Base-by-base conservation (phyloP, 1,284 basidiomycete genomes). In the Cystobasidiaceae sp. region DNA sequence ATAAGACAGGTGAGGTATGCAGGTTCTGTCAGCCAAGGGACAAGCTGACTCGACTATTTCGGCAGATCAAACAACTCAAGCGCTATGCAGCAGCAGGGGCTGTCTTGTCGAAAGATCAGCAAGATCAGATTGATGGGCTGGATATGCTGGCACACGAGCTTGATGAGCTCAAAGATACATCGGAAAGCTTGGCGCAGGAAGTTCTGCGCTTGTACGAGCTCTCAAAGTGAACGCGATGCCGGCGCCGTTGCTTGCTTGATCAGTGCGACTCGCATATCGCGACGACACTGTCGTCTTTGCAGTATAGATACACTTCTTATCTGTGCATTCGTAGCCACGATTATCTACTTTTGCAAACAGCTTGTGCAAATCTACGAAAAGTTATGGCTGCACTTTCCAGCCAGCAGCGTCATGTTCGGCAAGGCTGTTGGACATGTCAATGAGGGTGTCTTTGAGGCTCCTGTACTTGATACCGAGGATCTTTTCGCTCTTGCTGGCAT, bases 71-170 rank as follows among this genome's bases (percentile, higher is more conserved):
- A 13, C 61, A 64, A 32, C 51, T 64, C 23, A 34, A 28, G 34
- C 51, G 43, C 21, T 64, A 64, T 21, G 61, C 41, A 25, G 41
- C 27, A 25, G 51, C 61, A 39, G 61, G 61, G 13, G 61, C 61
- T 23, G 61, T 64, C 8, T 30, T 64, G 5, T 54, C 43, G 23
- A 23, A 51, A 8, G 61, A 64, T 21, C 61, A 64, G 32, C 27
- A 23, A 8, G n/a, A 23, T 2, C 37, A 56, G 23, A 41, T 64
- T 7, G 34, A 64, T 7, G n/a, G 23, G 5, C 30, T 32, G 19
- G 15, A n/a, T 25, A n/a, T n/a, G 3, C 33, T 55, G 19, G 3
- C 49, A 15, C 25, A 39, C 7, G 61, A 64, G 34, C 44, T 64
- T 13, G 23, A 30, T 30, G 43, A 54, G 19, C 21, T 64, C 32